Conservation (phyloP, 331 rosid species). For the Telfairia occidentalis region DNA sequence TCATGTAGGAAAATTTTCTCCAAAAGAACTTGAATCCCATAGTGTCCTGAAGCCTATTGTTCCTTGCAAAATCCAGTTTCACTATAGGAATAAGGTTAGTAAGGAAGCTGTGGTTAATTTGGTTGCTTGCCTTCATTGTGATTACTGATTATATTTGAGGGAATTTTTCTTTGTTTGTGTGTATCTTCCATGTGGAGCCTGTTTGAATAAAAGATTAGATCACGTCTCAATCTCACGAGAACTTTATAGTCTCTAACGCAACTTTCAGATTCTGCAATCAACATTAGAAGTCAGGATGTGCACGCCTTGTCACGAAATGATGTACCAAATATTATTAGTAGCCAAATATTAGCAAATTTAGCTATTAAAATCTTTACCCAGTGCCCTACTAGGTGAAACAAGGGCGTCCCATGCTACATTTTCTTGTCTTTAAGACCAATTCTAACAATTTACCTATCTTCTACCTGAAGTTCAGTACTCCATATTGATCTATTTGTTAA, state of each 20-base stretch:
- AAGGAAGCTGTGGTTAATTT: slow-evolving; percentile 2
- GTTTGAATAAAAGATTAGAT: neutral
- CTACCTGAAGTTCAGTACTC: neutral
- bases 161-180: neutral
- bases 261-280: neutral
- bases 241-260: neutral
- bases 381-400: neutral
- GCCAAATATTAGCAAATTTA: neutral
- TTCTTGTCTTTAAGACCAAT: neutral
- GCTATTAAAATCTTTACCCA: neutral
- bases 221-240: neutral
- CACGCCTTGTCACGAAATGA: neutral
- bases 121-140: neutral
- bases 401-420: neutral
- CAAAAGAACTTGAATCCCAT: slow-evolving; percentile 32
- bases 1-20: slow-evolving; percentile 61
- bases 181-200: neutral
- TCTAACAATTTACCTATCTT: neutral
- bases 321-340: neutral
- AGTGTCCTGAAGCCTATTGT: slow-evolving; percentile 59
- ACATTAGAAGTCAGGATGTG: neutral
- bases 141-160: neutral
- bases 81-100: slow-evolving; percentile 84
- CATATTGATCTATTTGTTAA: neutral
- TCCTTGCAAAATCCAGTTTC: slow-evolving; percentile 78